Conservation (phyloP, 2,329 filamentous ascomycete genomes). For the Dissoconium aciculare region DNA sequence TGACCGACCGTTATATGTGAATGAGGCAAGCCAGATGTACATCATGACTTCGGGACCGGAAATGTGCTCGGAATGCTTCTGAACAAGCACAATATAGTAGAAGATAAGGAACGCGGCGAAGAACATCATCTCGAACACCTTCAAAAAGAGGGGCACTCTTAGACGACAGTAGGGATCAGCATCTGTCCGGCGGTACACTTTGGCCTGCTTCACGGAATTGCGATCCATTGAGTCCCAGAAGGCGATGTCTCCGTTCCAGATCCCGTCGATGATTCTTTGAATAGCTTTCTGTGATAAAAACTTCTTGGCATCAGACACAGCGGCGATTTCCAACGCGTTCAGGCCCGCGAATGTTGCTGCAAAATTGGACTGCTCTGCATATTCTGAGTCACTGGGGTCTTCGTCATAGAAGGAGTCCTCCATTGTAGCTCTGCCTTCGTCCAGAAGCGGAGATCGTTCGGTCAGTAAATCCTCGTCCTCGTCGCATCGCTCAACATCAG, state of each 20-base stretch:
- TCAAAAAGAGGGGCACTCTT: conserved; percentile 69
- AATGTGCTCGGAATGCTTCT: conserved; percentile 49
- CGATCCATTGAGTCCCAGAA: conserved; percentile 73
- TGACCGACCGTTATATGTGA: conserved; percentile 60
- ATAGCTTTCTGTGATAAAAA: conserved; percentile 69
- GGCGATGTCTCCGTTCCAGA: conserved; percentile 75
- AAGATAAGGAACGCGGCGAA: conserved; percentile 61
- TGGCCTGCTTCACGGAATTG: conserved; percentile 57
- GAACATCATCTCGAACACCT: conserved; percentile 70
- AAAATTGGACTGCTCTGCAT: conserved; percentile 11
- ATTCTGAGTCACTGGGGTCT: conserved; percentile 7
- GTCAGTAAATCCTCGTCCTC: conserved; percentile 7
- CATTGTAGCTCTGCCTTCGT: conserved; percentile 4
- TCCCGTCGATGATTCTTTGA: conserved; percentile 68
- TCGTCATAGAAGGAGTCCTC: conserved; percentile 17
- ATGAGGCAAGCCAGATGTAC: conserved; percentile 75
- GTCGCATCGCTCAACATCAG: conserved; percentile 10
- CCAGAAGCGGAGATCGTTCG: conserved; percentile 14
- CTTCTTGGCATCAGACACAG: conserved; percentile 66
- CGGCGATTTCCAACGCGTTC: conserved; percentile 77
- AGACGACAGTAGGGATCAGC: conserved; percentile 62
- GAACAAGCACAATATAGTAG: conserved; percentile 75
- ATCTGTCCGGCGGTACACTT: conserved; percentile 52
- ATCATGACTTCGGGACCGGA: conserved; percentile 56
- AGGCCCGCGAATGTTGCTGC: conserved; percentile 61